Base-by-base conservation (phyloP, 2,329 filamentous ascomycete genomes). In the Cryphonectria japonica region DNA sequence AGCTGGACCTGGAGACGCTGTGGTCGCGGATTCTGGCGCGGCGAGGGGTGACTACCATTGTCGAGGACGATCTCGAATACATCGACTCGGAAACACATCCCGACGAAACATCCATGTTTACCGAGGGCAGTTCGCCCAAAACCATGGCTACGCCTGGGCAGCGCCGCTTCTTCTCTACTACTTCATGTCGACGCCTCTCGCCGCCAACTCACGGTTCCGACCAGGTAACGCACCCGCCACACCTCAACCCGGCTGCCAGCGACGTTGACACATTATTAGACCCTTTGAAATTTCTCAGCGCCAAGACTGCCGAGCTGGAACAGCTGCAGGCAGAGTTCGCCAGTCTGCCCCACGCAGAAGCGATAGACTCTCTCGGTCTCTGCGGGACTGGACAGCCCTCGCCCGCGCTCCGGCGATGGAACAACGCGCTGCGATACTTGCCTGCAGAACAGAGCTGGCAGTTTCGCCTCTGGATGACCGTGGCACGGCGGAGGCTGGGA, bases 1-100 rank as follows among this genome's bases (percentile, higher is more conserved):
- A 89, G 74, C 79, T 89, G 67, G 83, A 84, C 61, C 77, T 90
- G 16, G 88, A 89, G 75, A 77, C 76, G 14, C 78, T 89, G 1
- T 90, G 88, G 88, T 78, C 78, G 50, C 79, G 79, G 9, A 76
- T 82, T 43, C 71, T 87, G 62, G 80, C 64, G 14, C 61, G 57
- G 11, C 63, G 67, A 69, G 54, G 72, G 52, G 26, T 67, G 11
- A 46, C 69, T 13, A 64, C 73, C 26, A 52, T 73, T 14, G 67
- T 73, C 50, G 19, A 41, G 34, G 66, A 74, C 62, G 68, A 73
- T n/a, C 59, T 71, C 43, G 72, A 76, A 68, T 67, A 72, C 16
- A 66, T 68, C 41, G 63, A 75, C n/a, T 66, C 77, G 74, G 22
- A 76, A 74, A n/a, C 71, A 32, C 41, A 69, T 14, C 66, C 71